Conservation (phyloP, 108 stramenopile genomes). For the Ochromonas danica region DNA sequence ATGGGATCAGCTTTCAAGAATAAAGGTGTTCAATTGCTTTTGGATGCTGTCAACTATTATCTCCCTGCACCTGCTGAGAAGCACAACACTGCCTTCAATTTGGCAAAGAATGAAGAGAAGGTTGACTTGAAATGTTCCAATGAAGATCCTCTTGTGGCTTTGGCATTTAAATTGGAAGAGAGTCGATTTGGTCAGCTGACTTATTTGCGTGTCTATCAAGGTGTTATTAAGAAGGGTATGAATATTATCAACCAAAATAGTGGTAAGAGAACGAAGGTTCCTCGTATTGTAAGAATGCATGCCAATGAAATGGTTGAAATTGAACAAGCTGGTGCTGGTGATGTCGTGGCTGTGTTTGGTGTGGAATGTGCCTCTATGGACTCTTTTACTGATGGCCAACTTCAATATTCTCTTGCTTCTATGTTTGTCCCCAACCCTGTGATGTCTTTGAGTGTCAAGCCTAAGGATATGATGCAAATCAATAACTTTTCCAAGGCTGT, state of each 20-base stretch:
- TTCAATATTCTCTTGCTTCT: conserved; percentile 72
- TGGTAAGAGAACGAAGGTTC: conserved; percentile 85
- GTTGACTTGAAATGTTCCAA: conserved; percentile 47
- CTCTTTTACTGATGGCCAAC: conserved; percentile 84
- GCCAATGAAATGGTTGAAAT: conserved; percentile 99
- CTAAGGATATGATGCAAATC: conserved; percentile 63
- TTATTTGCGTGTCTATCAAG: conserved; percentile 97
- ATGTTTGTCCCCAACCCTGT: conserved; percentile 99
- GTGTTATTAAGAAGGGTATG: conserved; percentile 78
- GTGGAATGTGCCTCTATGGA: conserved; percentile 97
- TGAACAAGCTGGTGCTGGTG: conserved; percentile 83
- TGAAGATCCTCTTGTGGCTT: conserved; percentile 79
- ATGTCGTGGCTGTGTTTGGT: conserved; percentile 99
- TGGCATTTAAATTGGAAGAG: conserved; percentile 99
- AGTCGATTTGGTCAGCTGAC: conserved; percentile 95
- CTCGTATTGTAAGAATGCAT: conserved; percentile 97
- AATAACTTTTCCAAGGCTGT: conserved; percentile 89
- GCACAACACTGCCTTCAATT: conserved; percentile 77
- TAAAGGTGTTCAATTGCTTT: conserved; percentile 86
- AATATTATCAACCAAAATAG: conserved; percentile 73
- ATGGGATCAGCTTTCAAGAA: conserved; percentile 99
- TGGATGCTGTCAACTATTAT: conserved; percentile 95
- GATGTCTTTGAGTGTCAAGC: conserved; percentile 91
- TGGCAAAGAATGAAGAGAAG: conserved; percentile 70
- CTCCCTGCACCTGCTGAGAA: conserved; percentile 88